A percentile compares a stretch with the other conserved stretches of the same genome.
Conservation (phyloP, 2,329 filamentous ascomycete genomes). For the Cadophora malorum region DNA sequence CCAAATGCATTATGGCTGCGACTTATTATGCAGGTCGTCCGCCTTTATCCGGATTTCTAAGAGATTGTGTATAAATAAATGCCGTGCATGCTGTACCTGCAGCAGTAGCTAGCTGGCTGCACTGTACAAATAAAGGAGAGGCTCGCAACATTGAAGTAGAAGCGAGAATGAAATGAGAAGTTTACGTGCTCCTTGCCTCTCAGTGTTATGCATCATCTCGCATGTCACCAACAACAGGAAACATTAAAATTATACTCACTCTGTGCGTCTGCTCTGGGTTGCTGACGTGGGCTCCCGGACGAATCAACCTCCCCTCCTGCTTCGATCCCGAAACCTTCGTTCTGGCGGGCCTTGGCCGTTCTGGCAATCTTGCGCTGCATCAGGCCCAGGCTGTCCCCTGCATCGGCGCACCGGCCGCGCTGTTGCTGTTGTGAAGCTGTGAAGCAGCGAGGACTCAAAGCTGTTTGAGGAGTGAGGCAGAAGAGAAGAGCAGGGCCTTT, state of each 20-base stretch:
- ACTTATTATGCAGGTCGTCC: neutral
- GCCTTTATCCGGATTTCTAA: neutral
- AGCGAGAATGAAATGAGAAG: neutral
- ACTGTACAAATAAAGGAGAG: neutral
- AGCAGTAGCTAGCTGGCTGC: neutral
- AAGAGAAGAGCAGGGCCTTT: neutral
- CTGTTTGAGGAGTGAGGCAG: neutral
- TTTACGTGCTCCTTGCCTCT: neutral
- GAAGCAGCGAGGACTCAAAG: neutral
- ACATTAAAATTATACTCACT: neutral
- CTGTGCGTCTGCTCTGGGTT: neutral
- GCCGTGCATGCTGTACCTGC: conserved; percentile 8
- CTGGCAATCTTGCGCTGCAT: conserved; percentile 5
- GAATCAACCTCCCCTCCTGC: neutral
- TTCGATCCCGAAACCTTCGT: conserved; percentile 15
- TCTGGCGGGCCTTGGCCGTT: conserved; percentile 14
- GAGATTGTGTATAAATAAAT: neutral
- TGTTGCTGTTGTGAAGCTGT: neutral
- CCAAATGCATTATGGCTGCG: neutral
- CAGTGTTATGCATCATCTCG: neutral
- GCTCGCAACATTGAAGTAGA: neutral
- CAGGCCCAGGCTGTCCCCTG: conserved; percentile 3
- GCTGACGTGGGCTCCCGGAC: neutral
- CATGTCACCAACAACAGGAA: neutral
- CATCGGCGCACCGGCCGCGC: conserved; percentile 8